These are phyloP conservation scores for Calocybe cyanea DNA, from an alignment of 768 basidiomycete species.

Conservation along the genomic window DNA sequence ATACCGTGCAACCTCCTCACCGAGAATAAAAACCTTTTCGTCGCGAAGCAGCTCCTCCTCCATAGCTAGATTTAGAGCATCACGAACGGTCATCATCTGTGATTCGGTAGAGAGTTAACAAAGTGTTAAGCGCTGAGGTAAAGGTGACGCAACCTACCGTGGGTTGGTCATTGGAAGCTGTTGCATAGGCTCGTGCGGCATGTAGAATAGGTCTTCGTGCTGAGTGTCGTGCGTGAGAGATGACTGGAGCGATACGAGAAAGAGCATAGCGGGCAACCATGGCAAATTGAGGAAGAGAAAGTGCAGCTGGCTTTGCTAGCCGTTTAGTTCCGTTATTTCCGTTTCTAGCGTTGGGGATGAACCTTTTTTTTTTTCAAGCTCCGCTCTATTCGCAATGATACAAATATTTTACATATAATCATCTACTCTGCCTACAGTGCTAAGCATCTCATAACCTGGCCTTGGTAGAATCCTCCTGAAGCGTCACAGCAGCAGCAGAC, in stretches of 20 bases:
- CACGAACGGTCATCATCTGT: conserved; percentile 91
- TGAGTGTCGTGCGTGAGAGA: conserved; percentile 49
- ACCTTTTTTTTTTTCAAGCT: conserved; percentile 12
- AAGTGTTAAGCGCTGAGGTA: conserved; percentile 15
- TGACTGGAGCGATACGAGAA: conserved; percentile 58
- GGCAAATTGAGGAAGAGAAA: conserved; percentile 26
- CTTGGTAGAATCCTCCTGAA: conserved; percentile 45
- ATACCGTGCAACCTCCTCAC: conserved; percentile 98
- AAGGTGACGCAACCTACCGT: conserved; percentile 26
- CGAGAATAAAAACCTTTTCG: conserved; percentile 90
- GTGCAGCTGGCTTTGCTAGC: conserved; percentile 19
- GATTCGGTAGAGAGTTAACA: conserved; percentile 5
- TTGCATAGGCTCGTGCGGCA: conserved; percentile 58
- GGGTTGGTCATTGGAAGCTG: conserved; percentile 45
- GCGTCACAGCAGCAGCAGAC: conserved; percentile 78
- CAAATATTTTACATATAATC: background rate
- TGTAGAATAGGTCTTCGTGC: conserved; percentile 38
- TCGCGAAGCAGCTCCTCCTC: conserved; percentile 99
- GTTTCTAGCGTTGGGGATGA: conserved; percentile 12
- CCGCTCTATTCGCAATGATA: conserved; percentile 7
- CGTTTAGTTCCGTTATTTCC: conserved; percentile 11
- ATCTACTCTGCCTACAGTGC: too few relatives aligned
- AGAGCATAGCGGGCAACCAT: conserved; percentile 67
- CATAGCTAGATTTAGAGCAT: conserved; percentile 96
- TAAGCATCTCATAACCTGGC: conserved; percentile 49